phyloP scores from a whole-genome alignment of 2,329 filamentous ascomycete species.

The Hymenoscyphus salicellus region DNA sequence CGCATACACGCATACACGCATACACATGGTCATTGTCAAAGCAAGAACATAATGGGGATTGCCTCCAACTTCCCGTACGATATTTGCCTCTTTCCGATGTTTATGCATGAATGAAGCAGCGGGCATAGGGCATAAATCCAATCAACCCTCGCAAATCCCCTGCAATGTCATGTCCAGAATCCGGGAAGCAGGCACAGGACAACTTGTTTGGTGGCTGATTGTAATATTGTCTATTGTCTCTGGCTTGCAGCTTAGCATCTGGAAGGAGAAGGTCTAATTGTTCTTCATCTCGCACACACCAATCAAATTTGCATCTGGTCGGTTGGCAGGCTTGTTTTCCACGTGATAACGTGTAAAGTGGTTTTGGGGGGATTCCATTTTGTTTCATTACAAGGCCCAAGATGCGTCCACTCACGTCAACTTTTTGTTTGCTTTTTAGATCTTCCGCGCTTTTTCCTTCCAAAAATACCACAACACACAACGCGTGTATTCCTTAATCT shows the following conservation, averaged over 20 bases:
- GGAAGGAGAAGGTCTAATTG: not conserved
- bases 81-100: not conserved
- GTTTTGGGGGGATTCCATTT: not conserved
- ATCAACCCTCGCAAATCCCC: not conserved
- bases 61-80: not conserved
- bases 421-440: not conserved
- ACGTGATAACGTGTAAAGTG: slow-evolving; percentile 1
- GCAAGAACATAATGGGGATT: not conserved
- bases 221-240: not conserved
- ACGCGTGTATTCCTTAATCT: not conserved
- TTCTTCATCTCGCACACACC: not conserved
- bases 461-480: not conserved
- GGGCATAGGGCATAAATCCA: not conserved
- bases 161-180: not conserved
- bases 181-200: not conserved
- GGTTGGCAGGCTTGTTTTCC: not conserved
- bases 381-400: not conserved
- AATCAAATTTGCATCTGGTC: too few species aligned
- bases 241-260: not conserved
- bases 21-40: not conserved
- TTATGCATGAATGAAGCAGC: not conserved
- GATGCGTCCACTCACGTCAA: not conserved
- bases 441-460: not conserved
- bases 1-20: not conserved
- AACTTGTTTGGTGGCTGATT: not conserved